Base-by-base conservation (phyloP, 345 rosid species). In the Leavenworthia alabamica region DNA sequence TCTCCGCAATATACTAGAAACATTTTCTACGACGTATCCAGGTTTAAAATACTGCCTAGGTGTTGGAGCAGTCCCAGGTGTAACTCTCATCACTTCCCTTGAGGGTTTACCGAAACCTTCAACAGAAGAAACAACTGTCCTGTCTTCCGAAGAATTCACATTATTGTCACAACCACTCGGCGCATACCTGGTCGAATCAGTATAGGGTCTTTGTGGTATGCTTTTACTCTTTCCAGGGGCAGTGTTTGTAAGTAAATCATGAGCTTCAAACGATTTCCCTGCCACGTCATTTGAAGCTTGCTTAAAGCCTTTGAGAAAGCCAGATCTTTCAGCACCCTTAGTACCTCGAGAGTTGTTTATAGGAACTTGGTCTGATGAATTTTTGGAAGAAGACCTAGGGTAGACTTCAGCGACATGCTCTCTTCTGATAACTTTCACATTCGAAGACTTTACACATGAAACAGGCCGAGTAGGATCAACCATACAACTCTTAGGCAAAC, bases 1-100 rank as follows among this genome's bases (percentile, higher is more conserved):
- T 59, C 75, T 78, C 64, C 64, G 77, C 59, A 92, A 50, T 66
- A 86, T 78, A 43, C 45, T 71, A 40, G 83, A 85, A 67, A 83
- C 86, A 20, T 68, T 79, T 71, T 81, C 94, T 26, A 86, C 86
- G 0, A 74, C 65, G 31, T 74, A 73, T 32, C 81, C 67, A 16
- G 75, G 13, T 50, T 75, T 76, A 36, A 42, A 43, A 60, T 26
- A 29, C 43, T 81, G 85, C 74, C 86, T 74, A 63, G 75, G 51
- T 43, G 59, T 60, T 33, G 86, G 70, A 55, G 75, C 68, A 15
- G 56, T 54, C 53, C 71, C 65, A 29, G 62, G 65, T 10, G 75
- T 70, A 58, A 70, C 58, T 75, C 72, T 85, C 74, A 60, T 56
- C 68, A 74, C 54, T 68, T 81, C 86, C 70, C 78, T 71, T 22